These are phyloP conservation scores for Verticillium tricorpus DNA, from an alignment of 2,329 filamentous ascomycete species.

Conservation along the genomic window DNA sequence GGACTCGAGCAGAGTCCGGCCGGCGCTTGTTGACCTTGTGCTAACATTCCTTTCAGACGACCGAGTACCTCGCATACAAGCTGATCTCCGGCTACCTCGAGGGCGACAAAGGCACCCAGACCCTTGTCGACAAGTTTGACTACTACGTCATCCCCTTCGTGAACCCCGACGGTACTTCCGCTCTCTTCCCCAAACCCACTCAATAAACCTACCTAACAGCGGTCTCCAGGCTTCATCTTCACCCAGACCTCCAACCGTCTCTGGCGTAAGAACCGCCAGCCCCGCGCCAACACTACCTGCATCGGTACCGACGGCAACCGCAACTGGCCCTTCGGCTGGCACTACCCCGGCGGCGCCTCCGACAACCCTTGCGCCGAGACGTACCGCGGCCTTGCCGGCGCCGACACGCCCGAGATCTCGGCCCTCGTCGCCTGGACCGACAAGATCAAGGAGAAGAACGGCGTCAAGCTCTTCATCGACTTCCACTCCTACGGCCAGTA, in stretches of 20 bases:
- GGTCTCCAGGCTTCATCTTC: conserved; percentile 40
- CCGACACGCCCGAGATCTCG: conserved; percentile 40
- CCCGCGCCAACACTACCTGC: conserved; percentile 26
- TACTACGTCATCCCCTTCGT: conserved; percentile 49
- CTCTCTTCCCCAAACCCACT: neutral
- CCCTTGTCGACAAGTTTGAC: conserved; percentile 50
- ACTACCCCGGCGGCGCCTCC: conserved; percentile 34
- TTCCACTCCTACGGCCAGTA: conserved; percentile 43
- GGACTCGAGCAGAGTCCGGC: no score
- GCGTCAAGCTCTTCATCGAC: conserved; percentile 43
- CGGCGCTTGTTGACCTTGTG: neutral
- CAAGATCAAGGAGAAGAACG: conserved; percentile 17
- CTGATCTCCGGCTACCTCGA: conserved; percentile 36
- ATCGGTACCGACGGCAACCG: conserved; percentile 45
- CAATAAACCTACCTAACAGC: conserved; percentile 23
- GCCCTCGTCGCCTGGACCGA: conserved; percentile 22
- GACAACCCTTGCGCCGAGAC: conserved; percentile 39
- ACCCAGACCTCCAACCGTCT: conserved; percentile 37
- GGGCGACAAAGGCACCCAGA: conserved; percentile 25
- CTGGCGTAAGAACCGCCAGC: conserved; percentile 49
- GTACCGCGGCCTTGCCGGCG: conserved; percentile 29
- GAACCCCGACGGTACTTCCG: conserved; percentile 40
- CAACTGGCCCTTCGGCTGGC: conserved; percentile 45
- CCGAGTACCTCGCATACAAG: conserved; percentile 42
- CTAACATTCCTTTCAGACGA: conserved; percentile 7